phyloP scores from a whole-genome alignment of 495 filamentous ascomycete genomes.

The Neurospora tetraspora region DNA sequence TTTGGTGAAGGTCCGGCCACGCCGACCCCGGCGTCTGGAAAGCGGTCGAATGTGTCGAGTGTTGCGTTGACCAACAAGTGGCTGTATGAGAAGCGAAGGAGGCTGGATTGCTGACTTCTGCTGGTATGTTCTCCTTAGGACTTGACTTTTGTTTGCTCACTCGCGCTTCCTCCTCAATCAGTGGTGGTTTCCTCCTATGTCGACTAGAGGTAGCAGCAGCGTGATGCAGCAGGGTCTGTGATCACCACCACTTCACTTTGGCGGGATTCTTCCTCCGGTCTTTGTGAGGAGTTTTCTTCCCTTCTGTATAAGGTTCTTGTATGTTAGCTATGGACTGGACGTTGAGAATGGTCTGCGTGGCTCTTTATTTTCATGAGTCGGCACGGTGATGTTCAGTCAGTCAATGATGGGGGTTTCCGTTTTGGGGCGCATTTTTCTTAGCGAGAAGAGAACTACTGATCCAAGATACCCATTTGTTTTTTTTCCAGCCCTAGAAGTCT shows the following conservation, averaged over 20 bases:
- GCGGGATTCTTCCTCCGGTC: not conserved
- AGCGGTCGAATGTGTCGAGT: conserved; percentile 58
- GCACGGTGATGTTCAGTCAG: not conserved
- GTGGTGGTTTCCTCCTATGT: conserved; percentile 1
- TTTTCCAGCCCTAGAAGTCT: not conserved
- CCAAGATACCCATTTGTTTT: not conserved
- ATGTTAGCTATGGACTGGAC: not conserved
- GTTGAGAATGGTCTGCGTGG: not conserved
- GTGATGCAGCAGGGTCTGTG: conserved; percentile 21
- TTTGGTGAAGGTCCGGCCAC: conserved; percentile 31
- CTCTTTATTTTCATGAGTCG: not conserved
- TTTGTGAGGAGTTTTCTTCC: not conserved
- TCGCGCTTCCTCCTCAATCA: not conserved
- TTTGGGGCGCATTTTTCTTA: not conserved
- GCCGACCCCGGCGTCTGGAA: conserved; percentile 57
- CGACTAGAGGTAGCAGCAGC: conserved; percentile 17
- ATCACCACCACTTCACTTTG: not conserved
- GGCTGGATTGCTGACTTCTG: conserved; percentile 5
- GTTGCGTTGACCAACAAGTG: conserved; percentile 79
- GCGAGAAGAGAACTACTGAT: not conserved
- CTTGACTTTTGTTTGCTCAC: not conserved
- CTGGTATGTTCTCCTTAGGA: not conserved
- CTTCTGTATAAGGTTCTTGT: not conserved
- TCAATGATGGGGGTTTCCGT: not conserved
- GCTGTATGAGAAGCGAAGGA: conserved; percentile 72